Percentiles rank a stretch among this genome's conserved stretches.
phyloP scores from a whole-genome alignment of 106 monocot species.

The Amphibolis antarctica region DNA sequence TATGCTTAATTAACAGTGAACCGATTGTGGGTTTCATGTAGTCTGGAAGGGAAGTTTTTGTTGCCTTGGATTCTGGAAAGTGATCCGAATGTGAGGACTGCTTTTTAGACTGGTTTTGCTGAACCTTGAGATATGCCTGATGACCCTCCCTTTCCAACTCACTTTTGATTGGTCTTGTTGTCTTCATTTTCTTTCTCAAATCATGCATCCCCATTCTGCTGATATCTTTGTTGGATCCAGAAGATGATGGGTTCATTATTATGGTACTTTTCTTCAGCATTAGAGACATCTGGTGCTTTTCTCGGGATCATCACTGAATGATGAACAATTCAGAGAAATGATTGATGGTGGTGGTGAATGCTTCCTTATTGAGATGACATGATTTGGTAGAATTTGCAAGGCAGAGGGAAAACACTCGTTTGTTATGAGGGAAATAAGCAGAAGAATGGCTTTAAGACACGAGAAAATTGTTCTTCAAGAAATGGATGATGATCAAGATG shows the following conservation, averaged over 20 bases:
- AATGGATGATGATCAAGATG: neutral
- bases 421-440: too few relatives aligned
- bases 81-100: slow-evolving; percentile 1
- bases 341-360: neutral
- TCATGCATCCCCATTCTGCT: slow-evolving; percentile 10
- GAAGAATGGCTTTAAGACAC: neutral
- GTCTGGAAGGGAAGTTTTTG: slow-evolving; percentile 16
- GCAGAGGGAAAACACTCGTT: too few relatives aligned
- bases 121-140: neutral
- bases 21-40: slow-evolving; percentile 59
- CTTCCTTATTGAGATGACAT: neutral
- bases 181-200: slow-evolving; percentile 20
- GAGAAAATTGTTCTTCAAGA: neutral
- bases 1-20: slow-evolving; percentile 33
- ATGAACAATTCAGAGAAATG: neutral
- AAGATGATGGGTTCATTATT: neutral
- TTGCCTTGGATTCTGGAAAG: neutral
- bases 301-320: neutral
- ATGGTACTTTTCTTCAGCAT: neutral
- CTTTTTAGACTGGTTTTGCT: neutral
- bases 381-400: neutral
- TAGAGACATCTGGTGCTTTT: neutral
- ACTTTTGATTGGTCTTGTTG: slow-evolving; percentile 1
- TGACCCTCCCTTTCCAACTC: neutral
- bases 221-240: slow-evolving; percentile 3